phyloP scores from a whole-genome alignment of 1,139 yeast genomes.

The Hansenula lynferdii region DNA sequence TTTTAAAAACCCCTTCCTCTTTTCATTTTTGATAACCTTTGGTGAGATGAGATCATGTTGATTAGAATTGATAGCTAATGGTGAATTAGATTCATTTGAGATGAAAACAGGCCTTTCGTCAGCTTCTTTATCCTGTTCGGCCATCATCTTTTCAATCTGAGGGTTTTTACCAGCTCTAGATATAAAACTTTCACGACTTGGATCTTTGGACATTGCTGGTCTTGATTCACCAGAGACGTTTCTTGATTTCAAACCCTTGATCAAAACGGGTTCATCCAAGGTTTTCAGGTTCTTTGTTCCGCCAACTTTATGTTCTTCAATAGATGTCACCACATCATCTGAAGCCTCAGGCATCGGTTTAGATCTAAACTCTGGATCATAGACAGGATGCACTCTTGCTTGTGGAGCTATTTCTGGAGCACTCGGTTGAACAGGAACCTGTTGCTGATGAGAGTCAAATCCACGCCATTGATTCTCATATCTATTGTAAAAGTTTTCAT shows the following conservation, averaged over 20 bases:
- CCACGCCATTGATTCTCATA: not conserved
- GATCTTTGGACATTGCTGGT: not conserved
- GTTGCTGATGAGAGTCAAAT: not conserved
- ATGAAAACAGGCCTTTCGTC: too few species aligned
- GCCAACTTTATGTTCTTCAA: too few species aligned
- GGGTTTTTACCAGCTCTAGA: not conserved
- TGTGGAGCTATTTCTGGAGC: not conserved
- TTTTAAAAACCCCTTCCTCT: constrained; percentile 1
- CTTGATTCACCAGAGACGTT: not conserved
- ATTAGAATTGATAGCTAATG: not conserved
- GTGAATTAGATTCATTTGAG: not conserved
- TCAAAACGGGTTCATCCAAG: not conserved
- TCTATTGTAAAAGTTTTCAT: not conserved
- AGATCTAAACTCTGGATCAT: not conserved
- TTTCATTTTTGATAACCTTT: not conserved
- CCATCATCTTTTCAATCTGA: too few species aligned
- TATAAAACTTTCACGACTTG: not conserved
- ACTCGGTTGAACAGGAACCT: too few species aligned
- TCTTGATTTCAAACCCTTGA: not conserved
- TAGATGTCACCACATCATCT: too few species aligned
- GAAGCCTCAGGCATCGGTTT: too few species aligned
- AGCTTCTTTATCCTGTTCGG: not conserved
- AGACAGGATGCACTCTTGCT: not conserved
- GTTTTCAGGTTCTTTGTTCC: too few species aligned
- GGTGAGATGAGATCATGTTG: not conserved